Percentiles rank a stretch among this genome's conserved stretches.
Evolutionary conservation across 2,329 filamentous ascomycete genomes (phyloP).

Genomic region (Diaporthe australafricana): DNA sequence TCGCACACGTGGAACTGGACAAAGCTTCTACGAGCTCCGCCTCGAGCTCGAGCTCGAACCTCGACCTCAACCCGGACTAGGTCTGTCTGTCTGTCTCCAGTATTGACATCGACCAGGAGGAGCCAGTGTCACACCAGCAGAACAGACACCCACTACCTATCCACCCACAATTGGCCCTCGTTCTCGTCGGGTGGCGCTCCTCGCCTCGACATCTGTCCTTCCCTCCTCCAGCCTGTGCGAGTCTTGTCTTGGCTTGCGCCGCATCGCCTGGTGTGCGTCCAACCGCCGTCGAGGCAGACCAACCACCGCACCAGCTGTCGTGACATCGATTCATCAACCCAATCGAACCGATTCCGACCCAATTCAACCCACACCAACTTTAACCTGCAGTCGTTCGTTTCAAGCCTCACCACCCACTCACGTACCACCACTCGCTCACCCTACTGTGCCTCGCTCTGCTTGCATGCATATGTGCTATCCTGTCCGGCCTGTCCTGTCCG

Average conservation of each 20-base stretch:
- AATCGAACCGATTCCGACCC: not conserved
- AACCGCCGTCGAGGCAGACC: not conserved
- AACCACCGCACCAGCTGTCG: not conserved
- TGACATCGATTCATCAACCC: not conserved
- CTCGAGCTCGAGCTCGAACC: not conserved
- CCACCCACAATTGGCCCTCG: not conserved
- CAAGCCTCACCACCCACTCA: not conserved
- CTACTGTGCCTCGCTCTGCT: not conserved
- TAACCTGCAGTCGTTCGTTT: slow-evolving; percentile 25
- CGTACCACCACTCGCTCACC: not conserved
- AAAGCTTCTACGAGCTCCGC: not conserved
- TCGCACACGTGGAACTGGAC: not conserved
- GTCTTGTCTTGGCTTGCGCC: not conserved
- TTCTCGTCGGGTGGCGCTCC: not conserved
- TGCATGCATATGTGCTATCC: not conserved
- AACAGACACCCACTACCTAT: not conserved
- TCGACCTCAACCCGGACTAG: not conserved
- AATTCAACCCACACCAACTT: not conserved
- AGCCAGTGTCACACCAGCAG: slow-evolving; percentile 28
- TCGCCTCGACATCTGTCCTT: not conserved
- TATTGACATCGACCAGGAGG: slow-evolving; percentile 10
- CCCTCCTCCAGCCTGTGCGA: not conserved
- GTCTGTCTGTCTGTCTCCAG: slow-evolving; percentile 2
- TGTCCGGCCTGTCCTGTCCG: not conserved
- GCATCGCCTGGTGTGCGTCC: not conserved